These are phyloP conservation scores for Debaryomyces maramus DNA, from an alignment of 805 yeast genomes.

Conservation along the genomic window DNA sequence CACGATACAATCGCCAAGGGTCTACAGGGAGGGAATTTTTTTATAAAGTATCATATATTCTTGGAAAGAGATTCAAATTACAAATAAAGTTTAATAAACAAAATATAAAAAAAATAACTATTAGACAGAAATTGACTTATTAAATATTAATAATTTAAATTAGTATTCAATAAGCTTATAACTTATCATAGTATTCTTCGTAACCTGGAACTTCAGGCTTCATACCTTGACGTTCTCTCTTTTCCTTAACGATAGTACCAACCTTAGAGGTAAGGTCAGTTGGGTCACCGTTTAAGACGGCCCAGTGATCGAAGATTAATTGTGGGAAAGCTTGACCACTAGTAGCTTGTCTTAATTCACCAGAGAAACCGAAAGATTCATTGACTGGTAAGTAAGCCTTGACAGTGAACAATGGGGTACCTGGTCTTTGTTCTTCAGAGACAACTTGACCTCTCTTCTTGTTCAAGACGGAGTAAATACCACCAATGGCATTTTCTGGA, in stretches of 20 bases:
- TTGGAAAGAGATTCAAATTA: constrained; percentile 5
- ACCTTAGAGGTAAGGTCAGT: constrained; percentile 76
- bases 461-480: constrained; percentile 99
- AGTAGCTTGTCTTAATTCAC: constrained; percentile 99
- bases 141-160: constrained; percentile 1
- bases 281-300: constrained; percentile 87
- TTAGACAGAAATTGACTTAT: constrained; percentile 3
- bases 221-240: constrained; percentile 95
- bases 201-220: constrained; percentile 98
- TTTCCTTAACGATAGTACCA: constrained; percentile 55
- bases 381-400: constrained; percentile 99
- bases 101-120: constrained; percentile 7
- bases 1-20: no score
- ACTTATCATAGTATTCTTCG: constrained; percentile 97
- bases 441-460: constrained; percentile 99
- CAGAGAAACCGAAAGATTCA: constrained; percentile 99
- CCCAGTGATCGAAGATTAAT: constrained; percentile 99
- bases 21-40: neutral
- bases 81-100: constrained; percentile 3
- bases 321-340: constrained; percentile 99
- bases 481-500: constrained; percentile 99
- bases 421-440: constrained; percentile 99
- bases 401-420: constrained; percentile 99
- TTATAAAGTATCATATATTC: constrained; percentile 7
- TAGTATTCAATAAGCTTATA: constrained; percentile 42